phyloP scores from a whole-genome alignment of 2,329 filamentous ascomycete species.

The Trichoderma sp. region DNA sequence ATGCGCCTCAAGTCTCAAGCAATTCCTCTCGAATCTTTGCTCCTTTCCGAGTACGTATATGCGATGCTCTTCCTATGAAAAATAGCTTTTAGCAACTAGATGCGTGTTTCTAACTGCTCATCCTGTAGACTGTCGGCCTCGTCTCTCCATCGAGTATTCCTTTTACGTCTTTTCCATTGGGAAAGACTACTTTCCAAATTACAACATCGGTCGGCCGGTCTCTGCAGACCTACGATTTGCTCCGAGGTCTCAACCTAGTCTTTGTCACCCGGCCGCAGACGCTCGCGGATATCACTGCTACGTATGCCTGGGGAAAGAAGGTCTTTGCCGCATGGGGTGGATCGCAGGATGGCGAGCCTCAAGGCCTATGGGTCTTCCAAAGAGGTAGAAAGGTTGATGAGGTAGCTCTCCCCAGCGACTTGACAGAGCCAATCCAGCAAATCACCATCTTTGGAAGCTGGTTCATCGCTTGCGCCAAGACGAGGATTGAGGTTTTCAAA shows the following conservation, averaged over 20 bases:
- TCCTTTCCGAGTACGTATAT: constrained; percentile 74
- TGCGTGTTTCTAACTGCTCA: constrained; percentile 9
- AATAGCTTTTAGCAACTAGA: neutral
- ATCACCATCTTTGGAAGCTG: constrained; percentile 85
- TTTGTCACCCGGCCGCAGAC: constrained; percentile 93
- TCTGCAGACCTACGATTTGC: constrained; percentile 93
- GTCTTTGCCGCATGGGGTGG: constrained; percentile 90
- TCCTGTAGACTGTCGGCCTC: constrained; percentile 76
- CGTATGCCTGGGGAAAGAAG: constrained; percentile 80
- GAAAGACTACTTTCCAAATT: constrained; percentile 95
- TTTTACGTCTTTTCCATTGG: constrained; percentile 83
- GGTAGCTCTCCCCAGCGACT: constrained; percentile 64
- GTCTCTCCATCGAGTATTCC: constrained; percentile 89
- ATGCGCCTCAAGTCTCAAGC: constrained; percentile 38
- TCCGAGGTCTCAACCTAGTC: constrained; percentile 83
- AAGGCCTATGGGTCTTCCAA: constrained; percentile 89
- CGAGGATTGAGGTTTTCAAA: constrained; percentile 86
- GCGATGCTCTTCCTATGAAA: neutral
- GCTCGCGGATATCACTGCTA: constrained; percentile 80
- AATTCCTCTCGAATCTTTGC: constrained; percentile 80
- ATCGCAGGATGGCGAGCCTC: constrained; percentile 45
- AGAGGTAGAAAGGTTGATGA: constrained; percentile 81
- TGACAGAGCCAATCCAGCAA: constrained; percentile 69
- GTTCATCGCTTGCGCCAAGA: constrained; percentile 77
- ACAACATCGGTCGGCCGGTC: constrained; percentile 89